phyloP scores from a whole-genome alignment of 805 yeast genomes.

The Metschnikowia gruessii region DNA sequence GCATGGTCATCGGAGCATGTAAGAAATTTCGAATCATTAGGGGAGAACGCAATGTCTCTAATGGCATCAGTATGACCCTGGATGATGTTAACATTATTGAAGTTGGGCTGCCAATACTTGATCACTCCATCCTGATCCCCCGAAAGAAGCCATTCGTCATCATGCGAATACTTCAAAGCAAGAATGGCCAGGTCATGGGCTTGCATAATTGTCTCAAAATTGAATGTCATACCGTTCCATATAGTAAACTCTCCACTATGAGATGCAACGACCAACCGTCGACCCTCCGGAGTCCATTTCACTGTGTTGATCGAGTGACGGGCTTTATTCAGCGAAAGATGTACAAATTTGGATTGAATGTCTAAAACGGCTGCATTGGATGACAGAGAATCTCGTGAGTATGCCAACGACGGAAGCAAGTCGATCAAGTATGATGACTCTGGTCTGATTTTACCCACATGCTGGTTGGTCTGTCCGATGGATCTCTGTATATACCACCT shows the following conservation, averaged over 20 bases:
- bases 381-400: constrained; percentile 36
- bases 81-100: constrained; percentile 86
- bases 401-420: constrained; percentile 63
- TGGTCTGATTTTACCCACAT: constrained; percentile 59
- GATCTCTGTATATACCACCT: constrained; percentile 51
- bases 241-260: constrained; percentile 94
- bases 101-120: constrained; percentile 97
- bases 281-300: constrained; percentile 97
- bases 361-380: constrained; percentile 51
- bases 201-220: constrained; percentile 96
- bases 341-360: constrained; percentile 78
- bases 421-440: constrained; percentile 64
- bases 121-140: constrained; percentile 91
- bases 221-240: constrained; percentile 95
- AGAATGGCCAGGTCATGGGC: constrained; percentile 93
- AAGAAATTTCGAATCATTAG: constrained; percentile 88
- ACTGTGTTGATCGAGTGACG: constrained; percentile 86
- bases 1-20: constrained; percentile 91
- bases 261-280: constrained; percentile 84
- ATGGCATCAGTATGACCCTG: constrained; percentile 76
- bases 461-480: constrained; percentile 42
- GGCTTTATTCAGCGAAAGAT: constrained; percentile 85
- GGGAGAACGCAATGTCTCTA: constrained; percentile 84
- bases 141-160: constrained; percentile 90
- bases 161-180: constrained; percentile 75